Conservation (phyloP, 176 grass and related monocot species). For the Musa troglodytarum region DNA sequence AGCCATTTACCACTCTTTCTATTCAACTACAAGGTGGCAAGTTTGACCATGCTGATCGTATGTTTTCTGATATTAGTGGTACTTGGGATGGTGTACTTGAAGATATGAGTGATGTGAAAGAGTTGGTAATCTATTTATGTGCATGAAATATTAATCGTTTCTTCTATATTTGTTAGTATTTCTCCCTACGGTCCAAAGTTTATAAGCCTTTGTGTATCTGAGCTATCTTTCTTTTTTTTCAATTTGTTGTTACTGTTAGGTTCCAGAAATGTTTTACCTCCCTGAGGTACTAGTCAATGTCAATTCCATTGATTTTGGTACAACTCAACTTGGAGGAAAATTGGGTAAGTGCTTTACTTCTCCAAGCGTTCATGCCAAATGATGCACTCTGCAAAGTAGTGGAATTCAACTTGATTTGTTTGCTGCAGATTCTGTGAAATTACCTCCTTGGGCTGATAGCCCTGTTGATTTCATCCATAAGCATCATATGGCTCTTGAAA, state of each 20-base stretch:
- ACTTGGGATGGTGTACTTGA: slow-evolving; percentile 96
- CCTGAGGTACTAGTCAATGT: slow-evolving; percentile 69
- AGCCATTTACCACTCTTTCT: slow-evolving; percentile 91
- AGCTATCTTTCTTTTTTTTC: neutral
- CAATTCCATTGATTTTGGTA: slow-evolving; percentile 81
- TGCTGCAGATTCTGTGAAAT: slow-evolving; percentile 59
- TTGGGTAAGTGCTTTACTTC: slow-evolving; percentile 32
- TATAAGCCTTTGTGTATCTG: slow-evolving; percentile 7
- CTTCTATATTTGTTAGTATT: slow-evolving; percentile 3
- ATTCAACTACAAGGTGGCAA: slow-evolving; percentile 98
- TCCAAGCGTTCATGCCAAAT: slow-evolving; percentile 1
- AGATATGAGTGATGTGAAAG: slow-evolving; percentile 99
- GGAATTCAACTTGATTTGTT: slow-evolving; percentile 6
- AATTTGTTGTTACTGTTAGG: slow-evolving; percentile 36
- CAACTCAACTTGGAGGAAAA: slow-evolving; percentile 72
- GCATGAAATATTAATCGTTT: slow-evolving; percentile 8
- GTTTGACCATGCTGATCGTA: slow-evolving; percentile 98
- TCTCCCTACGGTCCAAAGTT: neutral
- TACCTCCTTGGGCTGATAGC: slow-evolving; percentile 87
- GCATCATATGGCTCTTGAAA: slow-evolving; percentile 88
- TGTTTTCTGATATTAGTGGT: slow-evolving; percentile 83
- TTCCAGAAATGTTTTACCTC: slow-evolving; percentile 97
- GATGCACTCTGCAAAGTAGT: neutral
- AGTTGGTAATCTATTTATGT: slow-evolving; percentile 64
- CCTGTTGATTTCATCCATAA: slow-evolving; percentile 93